Evolutionary conservation across 2,329 filamentous ascomycete species (phyloP).

Genomic region (Ceratocystis variospora): DNA sequence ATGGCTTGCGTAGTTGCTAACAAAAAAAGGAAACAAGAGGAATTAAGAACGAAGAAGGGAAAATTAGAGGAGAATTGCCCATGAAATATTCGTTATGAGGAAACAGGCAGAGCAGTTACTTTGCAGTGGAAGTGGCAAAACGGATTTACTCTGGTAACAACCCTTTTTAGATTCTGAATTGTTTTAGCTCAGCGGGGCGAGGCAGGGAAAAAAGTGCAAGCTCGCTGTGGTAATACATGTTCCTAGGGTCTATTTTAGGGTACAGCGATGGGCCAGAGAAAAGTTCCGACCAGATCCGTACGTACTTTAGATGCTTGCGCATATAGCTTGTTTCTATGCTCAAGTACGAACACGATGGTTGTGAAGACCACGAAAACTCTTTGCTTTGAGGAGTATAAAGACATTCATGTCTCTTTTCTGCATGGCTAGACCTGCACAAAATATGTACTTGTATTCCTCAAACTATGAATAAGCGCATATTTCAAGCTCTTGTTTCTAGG

Average conservation of each 20-base stretch:
- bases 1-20: neutral
- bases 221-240: neutral
- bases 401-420: too few relatives aligned
- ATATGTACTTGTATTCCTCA: too few relatives aligned
- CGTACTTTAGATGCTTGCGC: neutral
- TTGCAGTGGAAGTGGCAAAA: neutral
- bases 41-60: neutral
- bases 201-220: neutral
- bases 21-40: neutral
- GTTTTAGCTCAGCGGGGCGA: constrained; percentile 2
- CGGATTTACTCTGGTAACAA: neutral
- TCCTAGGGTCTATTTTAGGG: constrained; percentile 2
- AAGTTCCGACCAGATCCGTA: neutral
- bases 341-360: too few relatives aligned
- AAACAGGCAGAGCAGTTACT: neutral
- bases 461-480: too few relatives aligned
- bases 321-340: too few relatives aligned
- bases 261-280: neutral
- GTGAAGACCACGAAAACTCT: too few relatives aligned
- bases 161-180: neutral
- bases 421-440: too few relatives aligned
- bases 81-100: neutral
- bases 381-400: too few relatives aligned
- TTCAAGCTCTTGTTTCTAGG: too few relatives aligned
- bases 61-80: neutral